Evolutionary conservation across 306 rosid genomes (phyloP).

Genomic region (Spatholobus suberectus): DNA sequence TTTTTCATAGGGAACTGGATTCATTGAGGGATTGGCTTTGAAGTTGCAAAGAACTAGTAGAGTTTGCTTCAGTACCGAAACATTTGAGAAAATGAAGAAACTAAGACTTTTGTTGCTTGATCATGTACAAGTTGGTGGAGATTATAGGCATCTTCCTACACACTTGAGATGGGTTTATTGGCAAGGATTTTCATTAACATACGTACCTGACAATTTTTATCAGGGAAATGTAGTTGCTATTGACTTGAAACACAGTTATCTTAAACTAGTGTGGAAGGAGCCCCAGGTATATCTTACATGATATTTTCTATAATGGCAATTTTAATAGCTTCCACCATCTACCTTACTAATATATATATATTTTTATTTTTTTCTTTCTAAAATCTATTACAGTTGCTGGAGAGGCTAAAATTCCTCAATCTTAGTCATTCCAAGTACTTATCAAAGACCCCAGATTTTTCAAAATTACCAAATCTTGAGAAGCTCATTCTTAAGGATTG

Average conservation of each 20-base stretch:
- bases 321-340: not conserved
- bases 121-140: not conserved
- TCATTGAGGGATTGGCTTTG: slow-evolving; percentile 5
- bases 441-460: slow-evolving; percentile 40
- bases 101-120: not conserved
- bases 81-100: not conserved
- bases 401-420: not conserved
- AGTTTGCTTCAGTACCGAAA: not conserved
- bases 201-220: not conserved
- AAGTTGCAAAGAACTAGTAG: not conserved
- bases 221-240: not conserved
- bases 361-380: not conserved
- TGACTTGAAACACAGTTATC: not conserved
- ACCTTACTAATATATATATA: not conserved
- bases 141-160: not conserved
- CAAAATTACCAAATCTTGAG: slow-evolving; percentile 47
- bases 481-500: slow-evolving; percentile 26
- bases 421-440: not conserved
- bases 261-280: not conserved
- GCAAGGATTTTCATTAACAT: not conserved
- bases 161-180: not conserved
- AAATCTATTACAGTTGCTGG: not conserved
- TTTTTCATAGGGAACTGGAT: not conserved
- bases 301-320: not conserved
- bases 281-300: not conserved